Conservation (phyloP, 768 basidiomycete species). For the Leccinum subgranulosum region DNA sequence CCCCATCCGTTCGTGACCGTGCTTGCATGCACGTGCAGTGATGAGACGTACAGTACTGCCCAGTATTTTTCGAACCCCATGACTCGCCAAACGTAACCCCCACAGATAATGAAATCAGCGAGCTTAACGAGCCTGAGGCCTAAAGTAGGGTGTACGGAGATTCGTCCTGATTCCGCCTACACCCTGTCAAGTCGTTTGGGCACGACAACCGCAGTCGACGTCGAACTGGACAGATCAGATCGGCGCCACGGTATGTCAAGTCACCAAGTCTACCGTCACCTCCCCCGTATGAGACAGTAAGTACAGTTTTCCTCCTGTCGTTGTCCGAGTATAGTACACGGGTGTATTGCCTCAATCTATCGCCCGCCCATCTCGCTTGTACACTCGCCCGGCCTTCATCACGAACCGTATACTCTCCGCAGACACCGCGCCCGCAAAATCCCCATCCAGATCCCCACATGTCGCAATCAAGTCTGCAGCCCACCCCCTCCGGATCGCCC, state of each 20-base stretch:
- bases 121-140: neutral
- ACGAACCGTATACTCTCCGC: constrained; percentile 49
- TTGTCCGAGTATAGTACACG: neutral
- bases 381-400: constrained; percentile 55
- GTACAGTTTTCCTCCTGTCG: neutral
- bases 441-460: constrained; percentile 33
- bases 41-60: neutral
- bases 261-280: neutral
- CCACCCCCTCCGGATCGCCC: constrained; percentile 50
- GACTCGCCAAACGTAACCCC: neutral
- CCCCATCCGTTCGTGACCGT: neutral
- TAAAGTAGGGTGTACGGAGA: neutral
- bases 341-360: neutral
- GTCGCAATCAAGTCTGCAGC: constrained; percentile 49
- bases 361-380: constrained; percentile 36
- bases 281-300: neutral
- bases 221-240: neutral
- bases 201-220: neutral
- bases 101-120: neutral
- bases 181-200: neutral
- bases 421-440: constrained; percentile 45
- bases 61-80: neutral
- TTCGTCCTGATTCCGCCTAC: neutral
- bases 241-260: neutral
- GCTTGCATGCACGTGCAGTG: neutral